Evolutionary conservation across 2,329 filamentous ascomycete species (phyloP).

Genomic region (Amphichorda felina): DNA sequence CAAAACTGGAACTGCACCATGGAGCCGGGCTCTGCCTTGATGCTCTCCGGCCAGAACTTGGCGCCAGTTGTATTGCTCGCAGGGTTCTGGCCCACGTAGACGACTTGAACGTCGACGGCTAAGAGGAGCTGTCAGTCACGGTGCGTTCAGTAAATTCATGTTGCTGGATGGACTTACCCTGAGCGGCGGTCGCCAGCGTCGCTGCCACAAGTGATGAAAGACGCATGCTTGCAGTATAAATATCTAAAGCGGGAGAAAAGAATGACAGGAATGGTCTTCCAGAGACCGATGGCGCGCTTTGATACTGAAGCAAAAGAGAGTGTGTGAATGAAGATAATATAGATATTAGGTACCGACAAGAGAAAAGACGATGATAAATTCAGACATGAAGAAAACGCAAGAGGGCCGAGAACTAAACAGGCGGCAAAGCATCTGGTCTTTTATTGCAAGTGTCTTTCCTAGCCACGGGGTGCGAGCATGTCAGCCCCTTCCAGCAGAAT

Average conservation of each 20-base stretch:
- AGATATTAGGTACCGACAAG: too few relatives aligned
- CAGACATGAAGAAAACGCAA: neutral
- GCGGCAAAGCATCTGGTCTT: neutral
- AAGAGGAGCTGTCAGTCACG: slow-evolving; percentile 2
- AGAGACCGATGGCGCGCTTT: slow-evolving; percentile 1
- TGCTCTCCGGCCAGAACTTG: slow-evolving; percentile 52
- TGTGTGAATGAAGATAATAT: slow-evolving; percentile 2
- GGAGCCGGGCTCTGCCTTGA: slow-evolving; percentile 50
- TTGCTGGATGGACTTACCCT: slow-evolving; percentile 21
- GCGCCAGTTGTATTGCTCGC: slow-evolving; percentile 37
- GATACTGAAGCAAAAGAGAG: slow-evolving; percentile 5
- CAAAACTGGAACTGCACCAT: slow-evolving; percentile 58
- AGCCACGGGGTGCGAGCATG: too few relatives aligned
- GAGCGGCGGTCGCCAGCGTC: slow-evolving; percentile 33
- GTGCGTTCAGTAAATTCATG: neutral
- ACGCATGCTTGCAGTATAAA: slow-evolving; percentile 29
- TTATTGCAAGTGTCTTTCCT: neutral
- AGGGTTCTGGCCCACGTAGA: slow-evolving; percentile 46
- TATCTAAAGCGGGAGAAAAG: slow-evolving; percentile 7
- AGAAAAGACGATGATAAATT: too few relatives aligned
- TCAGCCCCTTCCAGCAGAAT: too few relatives aligned
- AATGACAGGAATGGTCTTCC: slow-evolving; percentile 9
- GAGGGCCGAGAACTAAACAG: neutral
- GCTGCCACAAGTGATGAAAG: slow-evolving; percentile 33
- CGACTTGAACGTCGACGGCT: slow-evolving; percentile 42